Evolutionary conservation across 805 yeast genomes (phyloP).

Genomic region (Teunomyces stri): DNA sequence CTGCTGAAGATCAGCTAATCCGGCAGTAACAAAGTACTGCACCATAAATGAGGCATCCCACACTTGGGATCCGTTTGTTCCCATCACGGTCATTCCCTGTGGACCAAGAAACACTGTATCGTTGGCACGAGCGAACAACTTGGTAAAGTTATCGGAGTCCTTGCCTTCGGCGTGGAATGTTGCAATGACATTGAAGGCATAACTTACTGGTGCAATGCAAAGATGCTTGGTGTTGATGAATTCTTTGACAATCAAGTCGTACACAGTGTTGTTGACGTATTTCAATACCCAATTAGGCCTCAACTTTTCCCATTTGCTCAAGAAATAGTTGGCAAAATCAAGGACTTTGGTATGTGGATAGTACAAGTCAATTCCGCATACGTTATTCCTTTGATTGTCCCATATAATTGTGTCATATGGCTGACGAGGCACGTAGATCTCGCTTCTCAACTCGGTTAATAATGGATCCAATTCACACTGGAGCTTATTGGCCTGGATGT

Average conservation of each 20-base stretch:
- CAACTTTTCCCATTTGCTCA: conserved; percentile 67
- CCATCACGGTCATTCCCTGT: conserved; percentile 90
- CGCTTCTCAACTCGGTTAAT: conserved; percentile 63
- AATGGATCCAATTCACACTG: conserved; percentile 64
- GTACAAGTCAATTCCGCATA: conserved; percentile 89
- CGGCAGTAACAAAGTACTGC: conserved; percentile 78
- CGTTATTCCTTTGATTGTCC: conserved; percentile 67
- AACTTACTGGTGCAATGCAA: conserved; percentile 92
- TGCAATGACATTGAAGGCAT: conserved; percentile 78
- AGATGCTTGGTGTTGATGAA: conserved; percentile 72
- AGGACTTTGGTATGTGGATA: conserved; percentile 82
- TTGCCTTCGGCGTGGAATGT: conserved; percentile 67
- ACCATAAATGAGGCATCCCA: conserved; percentile 95
- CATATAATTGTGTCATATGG: conserved; percentile 72
- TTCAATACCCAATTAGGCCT: conserved; percentile 74
- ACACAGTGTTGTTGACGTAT: conserved; percentile 50
- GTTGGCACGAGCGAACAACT: conserved; percentile 56
- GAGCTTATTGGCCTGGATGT: conserved; percentile 57
- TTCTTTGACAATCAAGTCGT: conserved; percentile 70
- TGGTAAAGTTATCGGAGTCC: conserved; percentile 57
- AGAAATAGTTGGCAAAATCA: conserved; percentile 55
- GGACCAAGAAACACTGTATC: conserved; percentile 84
- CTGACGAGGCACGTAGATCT: conserved; percentile 57
- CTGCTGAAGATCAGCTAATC: conserved; percentile 67
- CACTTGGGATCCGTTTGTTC: conserved; percentile 95